Conservation (phyloP, 1,284 basidiomycete genomes). For the Rhodotorula sp. region DNA sequence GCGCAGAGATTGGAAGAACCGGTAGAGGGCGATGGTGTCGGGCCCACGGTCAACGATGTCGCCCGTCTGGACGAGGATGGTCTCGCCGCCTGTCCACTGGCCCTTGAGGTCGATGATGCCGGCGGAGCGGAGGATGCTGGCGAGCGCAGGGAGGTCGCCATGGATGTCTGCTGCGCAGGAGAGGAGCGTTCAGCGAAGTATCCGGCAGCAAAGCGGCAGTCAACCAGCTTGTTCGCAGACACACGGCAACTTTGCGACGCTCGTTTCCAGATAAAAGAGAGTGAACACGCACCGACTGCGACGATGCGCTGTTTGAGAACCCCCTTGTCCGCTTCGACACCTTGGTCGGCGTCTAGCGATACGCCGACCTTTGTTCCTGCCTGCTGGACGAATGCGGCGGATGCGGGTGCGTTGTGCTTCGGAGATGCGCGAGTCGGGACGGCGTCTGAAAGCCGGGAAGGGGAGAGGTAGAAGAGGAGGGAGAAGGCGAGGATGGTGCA, state of each 20-base stretch:
- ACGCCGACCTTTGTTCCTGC: neutral
- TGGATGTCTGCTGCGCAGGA: conserved; percentile 31
- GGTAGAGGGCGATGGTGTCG: conserved; percentile 78
- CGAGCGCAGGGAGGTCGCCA: conserved; percentile 29
- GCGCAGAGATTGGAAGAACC: conserved; percentile 78
- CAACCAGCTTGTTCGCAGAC: no score
- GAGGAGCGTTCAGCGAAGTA: neutral
- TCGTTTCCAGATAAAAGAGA: neutral
- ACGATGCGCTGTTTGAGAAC: conserved; percentile 22
- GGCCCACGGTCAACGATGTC: conserved; percentile 88
- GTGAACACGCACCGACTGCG: conserved; percentile 8
- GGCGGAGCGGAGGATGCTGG: conserved; percentile 22
- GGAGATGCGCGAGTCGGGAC: neutral
- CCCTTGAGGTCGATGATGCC: conserved; percentile 28
- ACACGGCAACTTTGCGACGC: no score
- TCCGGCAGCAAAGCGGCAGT: no score
- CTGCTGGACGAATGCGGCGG: conserved; percentile 7
- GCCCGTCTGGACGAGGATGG: conserved; percentile 41
- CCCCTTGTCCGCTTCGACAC: neutral
- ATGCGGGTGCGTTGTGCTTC: neutral
- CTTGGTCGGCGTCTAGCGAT: neutral
- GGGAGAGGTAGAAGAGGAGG: conserved; percentile 8
- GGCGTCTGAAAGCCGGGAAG: neutral
- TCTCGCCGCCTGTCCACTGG: conserved; percentile 32
- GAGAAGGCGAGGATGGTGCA: conserved; percentile 9